Evolutionary conservation across 768 basidiomycete species (phyloP), one percentile per base, ranked within the genome.

Genomic region (Xerocomus spinulosus): DNA sequence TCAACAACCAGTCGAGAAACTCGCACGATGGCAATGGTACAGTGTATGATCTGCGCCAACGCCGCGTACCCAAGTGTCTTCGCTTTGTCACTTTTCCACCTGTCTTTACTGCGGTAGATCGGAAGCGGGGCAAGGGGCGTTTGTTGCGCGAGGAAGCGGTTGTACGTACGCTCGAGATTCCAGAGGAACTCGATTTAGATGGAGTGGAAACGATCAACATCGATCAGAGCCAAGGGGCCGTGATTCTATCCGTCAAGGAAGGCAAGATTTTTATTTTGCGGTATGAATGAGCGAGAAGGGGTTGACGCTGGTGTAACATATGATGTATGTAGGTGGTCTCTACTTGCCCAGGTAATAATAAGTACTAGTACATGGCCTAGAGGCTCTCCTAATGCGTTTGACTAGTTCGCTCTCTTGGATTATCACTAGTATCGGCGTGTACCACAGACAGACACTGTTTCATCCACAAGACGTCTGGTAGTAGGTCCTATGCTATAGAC

Each of bases 131-230:
- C 44, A 51, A 21, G 21, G 54, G 56, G 2, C 43, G 39, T 30
- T 17, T 38, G 20, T 53, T 54, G 49, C 58, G 59, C 36, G 74
- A 73, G 40, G 63, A 69, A 71, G 78, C 53, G 59, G 71, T 50
- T 24, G 83, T 81, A 44, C 70, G 77, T 53, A 86, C 83, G 42
- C 66, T 87, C 24, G 77, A 79, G 50, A 75, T 81, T 5, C 85
- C 85, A 1, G 72, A 74, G 0, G 85, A 84, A 51, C 64, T 87
- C 49, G 78, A 87, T 56, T 62, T 87, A 51, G 76, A 81, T 40
- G 66, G 61, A 32, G 82, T 87, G 24, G 85, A 86, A 69, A 86
- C 83, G 53, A 83, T 87, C 56, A 85, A 85, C 62, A 83, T 87
- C 43, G 85, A 87, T 61, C 85, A 87, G 69, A 76, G 74, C 32